Percentiles rank a stretch among this genome's conserved stretches.
Evolutionary conservation across 495 filamentous ascomycete species (phyloP).

Genomic region (Aspergillus heteromorphus): DNA sequence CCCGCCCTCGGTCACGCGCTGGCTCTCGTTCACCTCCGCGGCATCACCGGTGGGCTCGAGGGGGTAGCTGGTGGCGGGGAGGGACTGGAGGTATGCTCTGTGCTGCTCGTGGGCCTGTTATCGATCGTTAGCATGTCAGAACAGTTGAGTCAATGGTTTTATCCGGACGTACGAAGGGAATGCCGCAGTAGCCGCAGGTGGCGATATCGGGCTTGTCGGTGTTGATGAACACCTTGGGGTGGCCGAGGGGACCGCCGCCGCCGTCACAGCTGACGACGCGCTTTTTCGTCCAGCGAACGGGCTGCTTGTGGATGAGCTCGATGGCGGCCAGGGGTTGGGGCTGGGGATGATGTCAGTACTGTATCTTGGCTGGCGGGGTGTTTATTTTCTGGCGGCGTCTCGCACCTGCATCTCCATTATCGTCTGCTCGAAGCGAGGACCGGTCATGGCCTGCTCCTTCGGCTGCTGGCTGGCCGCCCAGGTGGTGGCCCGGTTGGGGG

Average conservation of each 20-base stretch:
- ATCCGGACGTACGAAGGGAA: conserved; percentile 73
- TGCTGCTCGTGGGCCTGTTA: conserved; percentile 82
- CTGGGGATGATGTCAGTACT: conserved; percentile 42
- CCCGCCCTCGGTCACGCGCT: conserved; percentile 48
- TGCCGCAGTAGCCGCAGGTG: conserved; percentile 87
- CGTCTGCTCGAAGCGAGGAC: conserved; percentile 95
- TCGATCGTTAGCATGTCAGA: background rate
- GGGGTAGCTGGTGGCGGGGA: conserved; percentile 73
- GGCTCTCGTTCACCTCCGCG: conserved; percentile 49
- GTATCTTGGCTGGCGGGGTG: background rate
- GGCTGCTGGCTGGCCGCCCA: conserved; percentile 85
- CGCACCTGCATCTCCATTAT: conserved; percentile 86
- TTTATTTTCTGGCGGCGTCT: too few relatives aligned
- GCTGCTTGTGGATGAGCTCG: conserved; percentile 91
- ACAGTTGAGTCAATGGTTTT: background rate
- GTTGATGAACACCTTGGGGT: conserved; percentile 95
- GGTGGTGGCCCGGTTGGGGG: conserved; percentile 73
- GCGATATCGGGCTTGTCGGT: conserved; percentile 93
- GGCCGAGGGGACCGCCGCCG: conserved; percentile 85
- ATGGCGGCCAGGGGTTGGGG: conserved; percentile 85
- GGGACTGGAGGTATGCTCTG: conserved; percentile 70
- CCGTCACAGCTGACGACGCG: conserved; percentile 83
- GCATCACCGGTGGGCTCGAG: conserved; percentile 48
- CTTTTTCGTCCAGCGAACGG: conserved; percentile 84
- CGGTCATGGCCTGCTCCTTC: conserved; percentile 75